Evolutionary conservation across 2,329 filamentous ascomycete genomes (phyloP).

Genomic region (Beauveria bassiana): DNA sequence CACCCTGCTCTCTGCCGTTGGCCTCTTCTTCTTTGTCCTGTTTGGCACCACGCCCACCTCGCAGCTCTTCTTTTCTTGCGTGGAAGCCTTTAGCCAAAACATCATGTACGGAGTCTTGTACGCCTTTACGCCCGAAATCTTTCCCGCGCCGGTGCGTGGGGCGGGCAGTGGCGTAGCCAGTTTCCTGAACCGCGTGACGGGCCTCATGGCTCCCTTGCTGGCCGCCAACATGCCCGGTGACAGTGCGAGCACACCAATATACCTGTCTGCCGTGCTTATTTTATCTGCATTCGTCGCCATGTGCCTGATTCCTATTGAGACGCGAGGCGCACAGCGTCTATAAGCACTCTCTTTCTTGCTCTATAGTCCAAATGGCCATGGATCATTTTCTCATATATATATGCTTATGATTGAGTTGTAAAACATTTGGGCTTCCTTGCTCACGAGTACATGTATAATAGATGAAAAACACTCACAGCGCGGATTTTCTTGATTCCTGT

Average conservation of each 20-base stretch:
- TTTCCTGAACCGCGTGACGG: slow-evolving; percentile 61
- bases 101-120: slow-evolving; percentile 74
- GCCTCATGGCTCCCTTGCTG: slow-evolving; percentile 61
- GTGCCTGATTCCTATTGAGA: slow-evolving; percentile 56
- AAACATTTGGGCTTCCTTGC: not conserved
- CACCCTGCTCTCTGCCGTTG: slow-evolving; percentile 59
- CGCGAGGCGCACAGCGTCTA: slow-evolving; percentile 49
- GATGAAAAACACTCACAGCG: not conserved
- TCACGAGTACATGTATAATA: not conserved
- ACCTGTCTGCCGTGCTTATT: slow-evolving; percentile 49
- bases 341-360: slow-evolving; percentile 22
- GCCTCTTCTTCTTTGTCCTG: slow-evolving; percentile 59
- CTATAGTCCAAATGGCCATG: not conserved
- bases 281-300: slow-evolving; percentile 52
- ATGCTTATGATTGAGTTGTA: not conserved
- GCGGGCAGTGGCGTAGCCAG: slow-evolving; percentile 66
- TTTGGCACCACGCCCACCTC: slow-evolving; percentile 47
- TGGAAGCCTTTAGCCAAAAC: slow-evolving; percentile 66
- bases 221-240: slow-evolving; percentile 54
- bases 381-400: not conserved
- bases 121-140: slow-evolving; percentile 70
- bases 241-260: slow-evolving; percentile 49
- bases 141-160: slow-evolving; percentile 63
- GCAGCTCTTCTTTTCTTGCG: slow-evolving; percentile 59
- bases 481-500: not conserved